Conservation (phyloP, 148 eudicot genomes). For the Rhododendron griersonianum region DNA sequence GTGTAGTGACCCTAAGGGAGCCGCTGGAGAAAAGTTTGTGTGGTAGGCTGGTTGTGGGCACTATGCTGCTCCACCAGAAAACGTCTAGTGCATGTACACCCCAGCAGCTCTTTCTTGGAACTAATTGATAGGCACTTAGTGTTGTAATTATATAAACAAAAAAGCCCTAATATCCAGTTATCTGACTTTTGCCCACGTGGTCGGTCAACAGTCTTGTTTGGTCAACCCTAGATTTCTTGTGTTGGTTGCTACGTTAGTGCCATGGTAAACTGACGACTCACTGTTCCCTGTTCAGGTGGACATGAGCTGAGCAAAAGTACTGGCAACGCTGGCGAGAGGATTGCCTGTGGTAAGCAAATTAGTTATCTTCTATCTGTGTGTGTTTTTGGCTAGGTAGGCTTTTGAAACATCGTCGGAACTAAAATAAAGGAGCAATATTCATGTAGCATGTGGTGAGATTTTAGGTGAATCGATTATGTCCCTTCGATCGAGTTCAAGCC, state of each 20-base stretch:
- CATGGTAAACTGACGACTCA: not conserved
- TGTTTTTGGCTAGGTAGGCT: not conserved
- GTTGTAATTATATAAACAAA: too few relatives aligned
- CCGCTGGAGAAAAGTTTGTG: too few relatives aligned
- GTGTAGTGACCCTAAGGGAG: too few relatives aligned
- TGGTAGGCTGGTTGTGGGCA: too few relatives aligned
- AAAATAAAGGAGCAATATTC: not conserved
- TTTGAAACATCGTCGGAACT: not conserved
- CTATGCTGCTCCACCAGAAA: too few relatives aligned
- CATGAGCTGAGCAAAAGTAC: conserved; percentile 22
- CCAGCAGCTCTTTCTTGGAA: not conserved
- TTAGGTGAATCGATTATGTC: not conserved
- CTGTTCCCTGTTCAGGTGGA: conserved; percentile 34
- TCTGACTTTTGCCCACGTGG: not conserved
- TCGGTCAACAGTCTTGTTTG: not conserved
- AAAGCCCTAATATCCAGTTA: not conserved
- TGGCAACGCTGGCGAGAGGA: conserved; percentile 23
- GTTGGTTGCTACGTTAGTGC: not conserved
- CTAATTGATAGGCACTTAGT: not conserved
- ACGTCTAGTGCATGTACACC: not conserved
- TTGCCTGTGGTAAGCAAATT: conserved; percentile 60
- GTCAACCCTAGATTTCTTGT: not conserved
- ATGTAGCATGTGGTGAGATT: not conserved
- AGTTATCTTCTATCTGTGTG: not conserved
- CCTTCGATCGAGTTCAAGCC: not conserved